Evolutionary conservation across 2,329 filamentous ascomycete species (phyloP), one percentile per base, ranked within the genome.

Genomic region (Xylaria arbuscula): DNA sequence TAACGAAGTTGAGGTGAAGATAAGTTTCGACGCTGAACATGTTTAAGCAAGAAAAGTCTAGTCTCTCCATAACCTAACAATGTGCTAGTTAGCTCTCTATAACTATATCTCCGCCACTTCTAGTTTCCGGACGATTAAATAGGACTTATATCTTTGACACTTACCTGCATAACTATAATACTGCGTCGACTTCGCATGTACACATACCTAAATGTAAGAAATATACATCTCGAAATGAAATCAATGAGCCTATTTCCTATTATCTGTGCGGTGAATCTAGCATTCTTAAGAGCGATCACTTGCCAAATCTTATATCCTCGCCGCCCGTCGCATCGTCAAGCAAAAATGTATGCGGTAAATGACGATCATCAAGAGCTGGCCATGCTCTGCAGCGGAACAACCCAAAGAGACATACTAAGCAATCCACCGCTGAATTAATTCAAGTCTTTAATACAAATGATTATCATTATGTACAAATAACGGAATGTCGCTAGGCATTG

Each of bases 1-100:
- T 72, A 97, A 97, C 77, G 92, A 97, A 78, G 86, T 94, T 45
- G 84, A 88, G 69, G 82, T 97, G 50, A 90, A 90, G 77, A 79
- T 93, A 5, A 90, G 83, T 64, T 84, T 88, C 56, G 78, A 79
- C 28, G 75, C 83, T 54, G 83, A 82, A 47, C 68, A 77, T 64
- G 72, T 68, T 17, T 77, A 50, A 72, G 56, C 36, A 32, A 4
- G 28, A 15, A 48, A 17, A 13, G 11, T 2, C 54, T 36, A 15
- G 11, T 3, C 54, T 36, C 28, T n/a, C 22, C 17, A 19, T 45
- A 50, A 38, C n/a, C 13, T 2, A 38, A 38, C 51, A 5, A 15
- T 34, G 24, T 38, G 32, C 19, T 7, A 22, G n/a, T 7, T 19
- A 17, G 32, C 3, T 57, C 34, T 36, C 15, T 40, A 28, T 32